Evolutionary conservation across 345 rosid genomes (phyloP), one percentile per base, ranked within the genome.

Genomic region (Barbarea vulgaris): DNA sequence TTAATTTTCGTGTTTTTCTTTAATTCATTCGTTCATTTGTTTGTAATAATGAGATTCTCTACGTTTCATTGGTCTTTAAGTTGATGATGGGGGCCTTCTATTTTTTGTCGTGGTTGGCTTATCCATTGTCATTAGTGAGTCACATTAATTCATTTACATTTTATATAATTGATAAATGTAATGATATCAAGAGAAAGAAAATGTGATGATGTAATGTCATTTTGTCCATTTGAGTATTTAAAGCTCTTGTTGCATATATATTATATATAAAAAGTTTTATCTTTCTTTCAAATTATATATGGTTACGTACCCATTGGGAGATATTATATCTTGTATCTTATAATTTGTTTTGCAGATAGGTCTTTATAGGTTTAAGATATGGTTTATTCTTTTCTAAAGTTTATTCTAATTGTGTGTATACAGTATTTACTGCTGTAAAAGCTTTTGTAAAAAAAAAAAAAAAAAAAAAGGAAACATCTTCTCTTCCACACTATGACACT

Each of bases 101-200:
- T 51, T 17, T 77, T 76, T 74, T 69, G 27, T 69, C 58, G 75
- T 61, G 48, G 57, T 53, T 31, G 75, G 79, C 64, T 76, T 61
- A 59, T 52, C 69, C 55, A 60, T 68, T 68, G 25, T 67, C 44
- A 58, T 25, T 48, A 17, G 52, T 12, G 67, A 59, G 37, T 75
- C 63, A 33, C 41, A 57, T 69, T 52, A 62, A 3, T 24, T 42
- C 75, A 70, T 62, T 58, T 54, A 63, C 65, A 53, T 55, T 53
- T 58, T 17, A 12, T 46, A 6, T 54, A 22, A 22, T 69, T 63
- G 18, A 50, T 76, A n/a, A 19, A 69, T 77, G 75, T 70, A 63
- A 55, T 53, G 64, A 69, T 42, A 39, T 63, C 44, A 63, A 33
- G 64, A 28, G 64, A 62, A 50, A 62, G 17, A 42, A 69, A 3